phyloP scores from a whole-genome alignment of 768 basidiomycete species.

The Psilocybe tampanensis region DNA sequence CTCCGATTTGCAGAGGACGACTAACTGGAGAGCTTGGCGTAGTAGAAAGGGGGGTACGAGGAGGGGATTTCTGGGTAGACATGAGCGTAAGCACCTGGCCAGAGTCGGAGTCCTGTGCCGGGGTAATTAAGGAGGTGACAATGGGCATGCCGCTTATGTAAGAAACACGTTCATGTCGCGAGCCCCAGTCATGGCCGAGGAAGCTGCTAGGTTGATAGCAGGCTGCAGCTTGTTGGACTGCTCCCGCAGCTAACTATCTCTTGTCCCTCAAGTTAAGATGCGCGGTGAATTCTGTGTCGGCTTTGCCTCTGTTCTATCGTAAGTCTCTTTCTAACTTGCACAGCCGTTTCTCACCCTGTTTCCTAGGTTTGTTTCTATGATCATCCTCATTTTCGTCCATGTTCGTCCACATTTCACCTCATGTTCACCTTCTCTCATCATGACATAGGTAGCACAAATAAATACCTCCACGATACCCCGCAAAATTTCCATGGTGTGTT shows the following conservation, averaged over 20 bases:
- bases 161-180: constrained; percentile 35
- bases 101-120: constrained; percentile 23
- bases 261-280: constrained; percentile 35
- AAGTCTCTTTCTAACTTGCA: constrained; percentile 28
- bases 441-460: constrained; percentile 75
- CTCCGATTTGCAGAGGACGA: not conserved
- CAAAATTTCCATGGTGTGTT: constrained; percentile 68
- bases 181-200: constrained; percentile 6
- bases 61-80: constrained; percentile 24
- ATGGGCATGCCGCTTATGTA: constrained; percentile 19
- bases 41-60: constrained; percentile 17
- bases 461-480: constrained; percentile 75
- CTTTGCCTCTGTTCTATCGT: constrained; percentile 74
- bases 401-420: constrained; percentile 35
- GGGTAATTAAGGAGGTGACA: not conserved
- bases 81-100: constrained; percentile 20
- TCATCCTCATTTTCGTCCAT: constrained; percentile 81
- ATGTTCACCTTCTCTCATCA: constrained; percentile 16
- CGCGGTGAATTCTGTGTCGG: constrained; percentile 80
- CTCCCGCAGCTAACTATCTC: constrained; percentile 20
- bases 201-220: not conserved
- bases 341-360: constrained; percentile 15
- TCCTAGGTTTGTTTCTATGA: constrained; percentile 49
- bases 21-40: constrained; percentile 17
- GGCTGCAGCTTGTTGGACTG: not conserved